These are phyloP conservation scores for Trichoderma aggressivum DNA, from an alignment of 2,329 filamentous ascomycete species.

Conservation along the genomic window DNA sequence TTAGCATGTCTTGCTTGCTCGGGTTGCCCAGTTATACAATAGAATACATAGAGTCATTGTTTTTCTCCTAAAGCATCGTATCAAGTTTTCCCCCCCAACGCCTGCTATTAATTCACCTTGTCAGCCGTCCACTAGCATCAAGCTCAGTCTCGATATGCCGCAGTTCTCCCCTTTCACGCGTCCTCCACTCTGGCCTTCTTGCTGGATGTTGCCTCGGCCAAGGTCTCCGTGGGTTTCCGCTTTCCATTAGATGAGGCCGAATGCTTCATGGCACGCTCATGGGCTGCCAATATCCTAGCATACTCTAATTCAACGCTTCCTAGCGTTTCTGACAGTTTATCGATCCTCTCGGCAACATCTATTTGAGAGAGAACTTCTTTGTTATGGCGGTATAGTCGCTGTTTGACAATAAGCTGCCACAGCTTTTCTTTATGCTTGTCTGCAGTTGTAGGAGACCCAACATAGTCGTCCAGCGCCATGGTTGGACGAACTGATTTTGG, in stretches of 20 bases:
- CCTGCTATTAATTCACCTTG: background rate
- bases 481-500: constrained; percentile 54
- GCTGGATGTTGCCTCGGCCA: constrained; percentile 26
- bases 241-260: constrained; percentile 37
- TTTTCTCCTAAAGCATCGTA: background rate
- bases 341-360: constrained; percentile 63
- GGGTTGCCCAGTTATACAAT: constrained; percentile 11
- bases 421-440: constrained; percentile 63
- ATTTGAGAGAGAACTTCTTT: constrained; percentile 67
- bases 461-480: constrained; percentile 42
- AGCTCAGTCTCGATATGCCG: background rate
- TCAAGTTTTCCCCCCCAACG: constrained; percentile 1
- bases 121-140: background rate
- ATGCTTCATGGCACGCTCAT: constrained; percentile 39
- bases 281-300: constrained; percentile 55
- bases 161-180: constrained; percentile 21
- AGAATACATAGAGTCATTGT: constrained; percentile 18
- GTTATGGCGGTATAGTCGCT: constrained; percentile 73
- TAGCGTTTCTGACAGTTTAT: constrained; percentile 69
- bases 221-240: constrained; percentile 42
- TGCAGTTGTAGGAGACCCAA: constrained; percentile 45
- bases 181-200: constrained; percentile 48
- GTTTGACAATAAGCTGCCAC: constrained; percentile 74
- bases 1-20: constrained; percentile 7
- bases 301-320: constrained; percentile 70